Conservation (phyloP, 2,329 filamentous ascomycete species). For the Calonectria pseudoreteaudii region DNA sequence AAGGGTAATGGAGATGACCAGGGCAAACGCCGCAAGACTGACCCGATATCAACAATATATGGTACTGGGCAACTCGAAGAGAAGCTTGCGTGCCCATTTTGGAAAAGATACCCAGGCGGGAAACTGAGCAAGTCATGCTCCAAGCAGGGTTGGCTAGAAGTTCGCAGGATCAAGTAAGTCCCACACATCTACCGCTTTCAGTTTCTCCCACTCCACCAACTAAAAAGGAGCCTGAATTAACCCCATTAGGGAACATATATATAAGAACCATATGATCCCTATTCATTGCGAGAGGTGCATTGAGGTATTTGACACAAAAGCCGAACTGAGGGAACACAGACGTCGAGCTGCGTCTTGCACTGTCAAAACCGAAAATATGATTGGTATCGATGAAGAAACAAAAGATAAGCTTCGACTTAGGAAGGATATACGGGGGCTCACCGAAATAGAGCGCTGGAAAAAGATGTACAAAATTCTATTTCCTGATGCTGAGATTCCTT, state of each 20-base stretch:
- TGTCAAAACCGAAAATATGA: background rate
- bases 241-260: constrained; percentile 27
- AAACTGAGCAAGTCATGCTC: constrained; percentile 8
- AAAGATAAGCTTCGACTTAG: constrained; percentile 17
- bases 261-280: constrained; percentile 14
- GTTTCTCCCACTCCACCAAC: background rate
- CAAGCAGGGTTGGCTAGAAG: constrained; percentile 17
- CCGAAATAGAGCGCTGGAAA: constrained; percentile 22
- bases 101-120: constrained; percentile 20
- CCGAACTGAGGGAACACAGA: constrained; percentile 13
- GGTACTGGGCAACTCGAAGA: background rate
- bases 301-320: background rate
- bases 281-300: constrained; percentile 30
- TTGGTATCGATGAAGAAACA: constrained; percentile 11
- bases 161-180: constrained; percentile 28
- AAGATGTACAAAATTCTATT: constrained; percentile 31
- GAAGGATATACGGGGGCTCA: background rate
- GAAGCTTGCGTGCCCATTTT: constrained; percentile 28
- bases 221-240: background rate
- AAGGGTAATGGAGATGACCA: constrained; percentile 28
- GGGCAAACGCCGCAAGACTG: constrained; percentile 30
- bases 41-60: background rate
- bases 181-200: no score
- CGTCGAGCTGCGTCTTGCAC: constrained; percentile 18
- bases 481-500: constrained; percentile 16